Base-by-base conservation (phyloP, 108 stramenopile species). In the Conticribra guillardii region DNA sequence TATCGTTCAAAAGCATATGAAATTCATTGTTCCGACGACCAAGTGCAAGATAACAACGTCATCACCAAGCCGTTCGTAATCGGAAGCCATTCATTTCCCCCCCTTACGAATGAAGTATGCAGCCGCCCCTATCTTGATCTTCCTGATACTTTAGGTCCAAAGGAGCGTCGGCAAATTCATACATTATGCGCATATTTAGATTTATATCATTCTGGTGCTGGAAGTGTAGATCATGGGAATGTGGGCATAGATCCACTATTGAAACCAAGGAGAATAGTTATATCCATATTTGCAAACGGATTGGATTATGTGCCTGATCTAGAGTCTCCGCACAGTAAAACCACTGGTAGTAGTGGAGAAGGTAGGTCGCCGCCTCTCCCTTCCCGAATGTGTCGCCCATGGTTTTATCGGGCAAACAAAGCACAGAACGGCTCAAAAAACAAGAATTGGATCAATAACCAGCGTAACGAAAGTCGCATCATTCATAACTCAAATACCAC, bases 121-220 rank as follows among this genome's bases (percentile, higher is more conserved):
- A 30, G 30, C 57, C 69, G 58, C 24, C 89, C 92, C 0, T 93
- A 79, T 47, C 34, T 92, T 60, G 77, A 77, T 11, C 69, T 95
- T 7, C 91, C 93, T 8, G 64, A 57, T 33, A 73, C 72, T 22
- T 54, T 95, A 7, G 76, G 67, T 14, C 16, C 52, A 18, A 84
- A 87, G 30, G 82, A 95, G 56, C 88, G 93, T 16, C 59, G 73
- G 15, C 54, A 64, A 2, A 81, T 95, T 28, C 90, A 95, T 69
- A 71, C 82, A 31, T 31, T 88, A 2, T 91, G 90, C 46, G 56
- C 65, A 5, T 65, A n/a, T 9, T 19, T 81, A 0, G 67, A 76
- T 51, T 55, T 91, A 16, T 89, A 84, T 68, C 89, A 93, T 68
- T 49, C 46, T 19, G 73, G 81, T 22, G 71, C 83, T 19, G 83